Conservation (phyloP, 1,139 yeast species). For the Hemisphaericaspora xylofermentans region DNA sequence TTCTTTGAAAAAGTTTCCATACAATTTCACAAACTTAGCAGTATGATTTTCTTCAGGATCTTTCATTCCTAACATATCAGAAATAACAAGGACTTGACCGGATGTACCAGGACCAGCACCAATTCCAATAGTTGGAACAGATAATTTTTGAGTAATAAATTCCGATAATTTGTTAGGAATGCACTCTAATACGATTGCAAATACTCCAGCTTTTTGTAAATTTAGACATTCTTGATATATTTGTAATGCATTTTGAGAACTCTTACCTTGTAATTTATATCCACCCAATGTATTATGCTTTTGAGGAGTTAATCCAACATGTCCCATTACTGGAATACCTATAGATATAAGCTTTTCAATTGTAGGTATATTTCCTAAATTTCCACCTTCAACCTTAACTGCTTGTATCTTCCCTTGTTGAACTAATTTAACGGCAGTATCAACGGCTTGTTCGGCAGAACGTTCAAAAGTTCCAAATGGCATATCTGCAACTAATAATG, state of each 20-base stretch:
- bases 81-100: conserved; percentile 88
- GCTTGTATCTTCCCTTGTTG: conserved; percentile 69
- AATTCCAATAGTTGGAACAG: conserved; percentile 87
- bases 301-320: conserved; percentile 92
- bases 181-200: conserved; percentile 77
- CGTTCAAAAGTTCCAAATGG: conserved; percentile 87
- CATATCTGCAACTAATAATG: conserved; percentile 80
- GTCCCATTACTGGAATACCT: conserved; percentile 92
- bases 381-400: conserved; percentile 86
- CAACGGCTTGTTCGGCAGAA: conserved; percentile 62
- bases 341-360: conserved; percentile 53
- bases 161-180: conserved; percentile 76
- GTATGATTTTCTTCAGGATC: conserved; percentile 43
- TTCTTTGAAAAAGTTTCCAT: conserved; percentile 49
- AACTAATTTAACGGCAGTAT: conserved; percentile 61
- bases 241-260: conserved; percentile 52
- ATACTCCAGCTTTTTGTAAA: conserved; percentile 76
- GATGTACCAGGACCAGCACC: conserved; percentile 88
- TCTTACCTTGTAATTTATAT: conserved; percentile 79
- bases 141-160: conserved; percentile 56
- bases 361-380: conserved; percentile 45
- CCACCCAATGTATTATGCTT: conserved; percentile 80
- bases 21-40: conserved; percentile 80
- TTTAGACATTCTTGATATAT: conserved; percentile 67
- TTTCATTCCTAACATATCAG: conserved; percentile 79